Conservation (phyloP, 441 rosid genomes). For the Erodium trifolium region DNA sequence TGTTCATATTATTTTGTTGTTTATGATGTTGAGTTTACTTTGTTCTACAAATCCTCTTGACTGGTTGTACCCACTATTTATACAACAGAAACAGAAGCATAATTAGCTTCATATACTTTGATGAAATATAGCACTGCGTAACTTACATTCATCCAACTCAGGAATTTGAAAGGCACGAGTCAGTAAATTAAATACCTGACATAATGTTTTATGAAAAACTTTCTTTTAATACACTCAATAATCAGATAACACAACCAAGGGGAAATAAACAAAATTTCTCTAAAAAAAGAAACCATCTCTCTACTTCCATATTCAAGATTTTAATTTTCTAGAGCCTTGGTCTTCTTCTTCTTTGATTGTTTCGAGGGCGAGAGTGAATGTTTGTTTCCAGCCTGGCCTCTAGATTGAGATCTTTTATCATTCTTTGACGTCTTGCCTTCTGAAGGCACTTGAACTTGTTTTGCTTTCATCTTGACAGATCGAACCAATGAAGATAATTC, state of each 20-base stretch:
- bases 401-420: slow-evolving; percentile 12
- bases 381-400: slow-evolving; percentile 16
- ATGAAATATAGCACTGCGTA: no score
- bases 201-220: not conserved
- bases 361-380: slow-evolving; percentile 16
- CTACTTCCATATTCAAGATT: not conserved
- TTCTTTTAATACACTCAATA: slow-evolving; percentile 5
- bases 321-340: slow-evolving; percentile 14
- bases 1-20: no score
- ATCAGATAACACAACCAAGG: not conserved
- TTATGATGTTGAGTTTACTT: no score
- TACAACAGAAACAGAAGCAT: no score
- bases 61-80: no score
- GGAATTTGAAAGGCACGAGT: no score
- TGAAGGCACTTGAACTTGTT: slow-evolving; percentile 32
- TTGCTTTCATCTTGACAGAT: slow-evolving; percentile 68
- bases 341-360: slow-evolving; percentile 29
- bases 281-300: not conserved
- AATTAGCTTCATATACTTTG: no score
- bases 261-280: not conserved
- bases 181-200: not conserved
- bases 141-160: no score
- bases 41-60: no score
- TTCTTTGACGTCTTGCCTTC: slow-evolving; percentile 24
- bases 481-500: slow-evolving; percentile 49